Evolutionary conservation across 2,329 filamentous ascomycete species (phyloP).

Genomic region (Leptodontidium sp.): DNA sequence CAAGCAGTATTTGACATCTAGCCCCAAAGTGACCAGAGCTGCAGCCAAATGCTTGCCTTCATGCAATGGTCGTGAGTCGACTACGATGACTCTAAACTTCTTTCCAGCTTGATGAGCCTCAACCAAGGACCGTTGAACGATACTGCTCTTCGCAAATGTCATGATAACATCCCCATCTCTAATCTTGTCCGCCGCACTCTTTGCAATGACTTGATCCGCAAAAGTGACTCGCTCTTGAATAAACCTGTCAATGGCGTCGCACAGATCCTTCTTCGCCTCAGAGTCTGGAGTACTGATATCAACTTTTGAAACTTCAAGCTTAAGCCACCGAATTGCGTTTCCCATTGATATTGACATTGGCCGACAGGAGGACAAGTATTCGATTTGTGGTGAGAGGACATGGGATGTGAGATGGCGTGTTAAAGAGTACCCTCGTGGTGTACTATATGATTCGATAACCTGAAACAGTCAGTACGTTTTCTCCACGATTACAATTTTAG

Average conservation of each 20-base stretch:
- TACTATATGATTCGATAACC: conserved; percentile 93
- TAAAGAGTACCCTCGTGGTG: conserved; percentile 83
- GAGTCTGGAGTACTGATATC: conserved; percentile 85
- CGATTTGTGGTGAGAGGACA: conserved; percentile 92
- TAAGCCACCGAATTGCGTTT: conserved; percentile 94
- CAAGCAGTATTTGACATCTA: conserved; percentile 83
- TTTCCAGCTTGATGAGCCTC: conserved; percentile 75
- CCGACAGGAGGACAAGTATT: conserved; percentile 91
- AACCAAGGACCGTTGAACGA: conserved; percentile 84
- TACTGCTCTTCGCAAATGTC: conserved; percentile 84
- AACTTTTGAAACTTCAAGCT: conserved; percentile 89
- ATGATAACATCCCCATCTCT: conserved; percentile 82
- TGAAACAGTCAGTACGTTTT: conserved; percentile 49
- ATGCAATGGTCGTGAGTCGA: conserved; percentile 78
- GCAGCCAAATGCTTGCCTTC: conserved; percentile 78
- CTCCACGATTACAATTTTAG: conserved; percentile 20
- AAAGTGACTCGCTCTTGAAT: conserved; percentile 89
- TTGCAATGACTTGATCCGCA: conserved; percentile 85
- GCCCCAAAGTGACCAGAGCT: conserved; percentile 69
- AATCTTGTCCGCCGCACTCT: conserved; percentile 79
- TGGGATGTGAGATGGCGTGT: conserved; percentile 92
- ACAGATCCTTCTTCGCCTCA: conserved; percentile 81
- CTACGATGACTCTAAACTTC: conserved; percentile 82
- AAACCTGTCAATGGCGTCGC: conserved; percentile 85
- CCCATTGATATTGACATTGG: conserved; percentile 97